Base-by-base conservation (phyloP, 139 green algal species). In the Tetradesmus obliquus region DNA sequence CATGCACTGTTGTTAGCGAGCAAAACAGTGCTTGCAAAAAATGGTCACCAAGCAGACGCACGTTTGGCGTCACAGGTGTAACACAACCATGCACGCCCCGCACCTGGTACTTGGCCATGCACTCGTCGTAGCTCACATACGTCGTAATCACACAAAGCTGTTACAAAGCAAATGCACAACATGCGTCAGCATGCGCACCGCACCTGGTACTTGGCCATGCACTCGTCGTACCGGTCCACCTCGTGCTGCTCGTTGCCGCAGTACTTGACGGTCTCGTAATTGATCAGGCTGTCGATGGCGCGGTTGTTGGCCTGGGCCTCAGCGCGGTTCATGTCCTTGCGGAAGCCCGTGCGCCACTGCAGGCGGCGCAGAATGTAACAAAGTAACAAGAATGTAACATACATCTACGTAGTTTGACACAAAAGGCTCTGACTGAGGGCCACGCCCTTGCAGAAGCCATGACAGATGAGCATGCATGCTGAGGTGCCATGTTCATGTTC, bases 201-300 rank as follows among this genome's bases (percentile, higher is more conserved):
- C 1, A 74, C 55, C 93, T 96, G 92, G 86, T 95, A 96, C 22
- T 69, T 87, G 15, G 92, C 91, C 90, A 99, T 95, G 94, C 93
- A 97, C 84, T 97, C 94, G 86, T 99, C 97, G 88, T 99, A 99
- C 53, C 97, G 62, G 55, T 24, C 22, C 22, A 90, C 86, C 94
- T 99, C 98, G 88, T 98, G 97, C 19, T 91, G 85, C 92, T 99
- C 98, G 79, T 98, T 98, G 88, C 95, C 95, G 93, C 99, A 99
- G 93, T 99, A 98, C 93, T 98, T 99, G 79, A 99, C 96, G 0
- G 97, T 98, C 93, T 99, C 98, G 93, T 99, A 99, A 94, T 99
- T 99, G 92, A 99, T 97, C 1, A 99, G 94, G 0, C 96, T 97
- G 94, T 99, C 98, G 3, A 98, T 95, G 13, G 94, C 95, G 2